These are phyloP conservation scores for Kazachstania sp. DNA, from an alignment of 1,139 yeast genomes.

Conservation along the genomic window DNA sequence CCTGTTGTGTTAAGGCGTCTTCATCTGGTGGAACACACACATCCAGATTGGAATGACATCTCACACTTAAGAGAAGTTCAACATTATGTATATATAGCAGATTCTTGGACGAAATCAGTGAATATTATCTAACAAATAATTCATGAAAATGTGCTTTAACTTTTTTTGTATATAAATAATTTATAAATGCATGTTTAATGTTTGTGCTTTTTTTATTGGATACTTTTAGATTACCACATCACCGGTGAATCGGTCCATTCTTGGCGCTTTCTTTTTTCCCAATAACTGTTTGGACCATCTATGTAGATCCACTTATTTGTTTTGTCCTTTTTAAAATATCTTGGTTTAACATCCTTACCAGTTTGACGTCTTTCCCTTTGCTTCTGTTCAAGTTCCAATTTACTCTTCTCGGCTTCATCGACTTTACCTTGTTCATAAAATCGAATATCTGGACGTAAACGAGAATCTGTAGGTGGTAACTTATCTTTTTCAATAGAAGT, in stretches of 20 bases:
- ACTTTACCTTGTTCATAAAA: constrained; percentile 62
- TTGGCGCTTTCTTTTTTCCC: constrained; percentile 60
- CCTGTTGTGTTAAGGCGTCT: no score
- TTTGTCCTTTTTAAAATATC: constrained; percentile 50
- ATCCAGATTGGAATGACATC: no score
- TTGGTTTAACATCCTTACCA: constrained; percentile 46
- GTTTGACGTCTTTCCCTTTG: constrained; percentile 72
- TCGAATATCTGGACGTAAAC: constrained; percentile 78
- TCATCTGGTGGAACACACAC: no score
- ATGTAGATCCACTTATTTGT: constrained; percentile 53
- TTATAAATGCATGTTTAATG: not conserved
- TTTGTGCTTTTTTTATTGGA: not conserved
- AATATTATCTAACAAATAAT: no score
- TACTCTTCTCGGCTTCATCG: constrained; percentile 61
- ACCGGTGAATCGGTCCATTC: constrained; percentile 48
- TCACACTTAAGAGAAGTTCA: no score
- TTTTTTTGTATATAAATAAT: not conserved
- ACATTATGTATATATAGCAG: no score
- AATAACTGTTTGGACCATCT: constrained; percentile 60
- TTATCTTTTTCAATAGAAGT: constrained; percentile 56
- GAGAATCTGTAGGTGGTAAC: constrained; percentile 80
- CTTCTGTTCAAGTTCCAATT: constrained; percentile 60
- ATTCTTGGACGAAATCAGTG: no score
- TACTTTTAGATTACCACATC: constrained; percentile 9
- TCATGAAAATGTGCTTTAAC: no score